Base-by-base conservation (phyloP, 2,329 filamentous ascomycete species). In the Talaromyces sp. region DNA sequence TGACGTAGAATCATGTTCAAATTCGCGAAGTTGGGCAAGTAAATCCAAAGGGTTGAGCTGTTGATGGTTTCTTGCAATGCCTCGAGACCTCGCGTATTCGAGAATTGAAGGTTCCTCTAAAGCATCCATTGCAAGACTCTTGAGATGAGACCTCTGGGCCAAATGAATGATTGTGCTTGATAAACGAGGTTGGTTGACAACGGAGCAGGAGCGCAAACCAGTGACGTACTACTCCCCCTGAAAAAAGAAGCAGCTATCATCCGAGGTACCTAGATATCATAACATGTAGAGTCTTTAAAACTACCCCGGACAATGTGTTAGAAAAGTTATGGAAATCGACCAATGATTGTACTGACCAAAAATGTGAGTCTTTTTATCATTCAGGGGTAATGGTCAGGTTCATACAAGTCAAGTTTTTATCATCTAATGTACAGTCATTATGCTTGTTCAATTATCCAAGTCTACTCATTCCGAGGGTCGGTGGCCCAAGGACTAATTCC, bases 401-500 rank as follows among this genome's bases (percentile, higher is more conserved):
- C 23, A 50, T 54, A 54, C 16, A 14, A 35, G 5, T 18, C 9
- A 33, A 52, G 28, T 4, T 33, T 61, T 28, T 42, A 31, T 58
- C 55, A 28, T 57, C 21, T 62, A 62, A 46, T 62, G 21, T 63
- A 61, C 48, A 62, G 25, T 62, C 60, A 40, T 57, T 28, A 33
- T 48, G 21, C 40, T 25, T 28, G 35, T 39, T 42, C 55, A 55
- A 31, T 35, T 50, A 63, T 25, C 62, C 58, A 28, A 71, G 66
- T 37, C 71, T 68, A 35, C 70, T 66, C 61, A 73, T 70, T 8
- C 69, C 69, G 12, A 67, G 60, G 16, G 67, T 68, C 52, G 74
- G 67, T 3, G 76, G 74, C 1, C 83, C 84, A 42, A 79, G 67
- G 42, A 75, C 82, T 59, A 88, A 72, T 66, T 82, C 82, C 61